Base-by-base conservation (phyloP, 345 rosid genomes). In the Erysimum cheiranthoides region DNA sequence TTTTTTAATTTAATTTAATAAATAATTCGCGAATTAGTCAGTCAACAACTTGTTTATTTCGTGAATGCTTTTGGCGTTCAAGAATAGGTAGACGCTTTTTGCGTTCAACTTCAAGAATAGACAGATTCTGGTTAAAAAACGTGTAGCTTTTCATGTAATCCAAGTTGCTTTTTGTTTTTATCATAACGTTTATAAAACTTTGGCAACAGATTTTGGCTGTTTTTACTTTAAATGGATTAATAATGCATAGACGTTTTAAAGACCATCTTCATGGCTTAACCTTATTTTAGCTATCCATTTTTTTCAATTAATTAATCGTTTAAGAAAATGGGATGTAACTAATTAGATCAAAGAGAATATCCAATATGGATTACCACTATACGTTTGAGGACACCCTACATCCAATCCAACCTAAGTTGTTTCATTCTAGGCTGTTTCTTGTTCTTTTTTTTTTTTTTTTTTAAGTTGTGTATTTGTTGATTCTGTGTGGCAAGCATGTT, bases 11-110 rank as follows among this genome's bases (percentile, higher is more conserved):
- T 3, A 32, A 40, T 5, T 70, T 12, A 8, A 47, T 7, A 21
- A 63, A 35, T 30, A 10, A n/a, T 77, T 43, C 6, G 6, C 16
- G 17, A 62, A 76, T 21, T 30, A 54, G 30, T 46, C 36, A 63
- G 71, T 63, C 76, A 70, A 77, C 76, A 45, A 77, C 76, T 63
- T 77, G 61, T 71, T 57, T 70, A 76, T 77, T 63, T 77, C 71
- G 80, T 63, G 80, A 32, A 36, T 52, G 54, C 63, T 51, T 60
- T 68, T 51, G 61, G 68, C 53, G 52, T 74, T 67, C 68, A 50
- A 67, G 57, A 76, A 40, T 61, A 25, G 49, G 16, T 61, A 10
- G 47, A 36, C 18, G 34, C 49, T 25, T 39, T 57, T 61, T 39
- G 49, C 66, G 16, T 61, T 61, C 66, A 40, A 61, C 35, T 74